Evolutionary conservation across 208 protist genomes (phyloP).

Genomic region (Phytomonas sp.): DNA sequence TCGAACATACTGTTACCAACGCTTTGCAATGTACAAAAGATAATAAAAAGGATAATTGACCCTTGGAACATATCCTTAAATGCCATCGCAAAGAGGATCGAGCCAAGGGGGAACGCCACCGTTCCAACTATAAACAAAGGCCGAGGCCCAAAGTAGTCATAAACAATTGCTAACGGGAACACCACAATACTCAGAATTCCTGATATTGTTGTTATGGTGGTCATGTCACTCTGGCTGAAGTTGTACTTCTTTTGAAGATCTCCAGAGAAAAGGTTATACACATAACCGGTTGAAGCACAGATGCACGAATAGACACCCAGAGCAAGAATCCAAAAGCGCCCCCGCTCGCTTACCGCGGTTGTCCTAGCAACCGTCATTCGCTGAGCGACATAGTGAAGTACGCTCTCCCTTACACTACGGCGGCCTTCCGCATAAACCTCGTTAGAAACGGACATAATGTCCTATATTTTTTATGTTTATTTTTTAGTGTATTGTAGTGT

Average conservation of each 20-base stretch:
- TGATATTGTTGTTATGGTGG: slow-evolving; percentile 58
- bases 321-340: slow-evolving; percentile 59
- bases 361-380: neutral
- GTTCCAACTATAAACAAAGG: slow-evolving; percentile 56
- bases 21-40: slow-evolving; percentile 38
- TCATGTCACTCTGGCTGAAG: slow-evolving; percentile 62
- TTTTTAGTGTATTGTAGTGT: neutral
- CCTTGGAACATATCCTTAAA: slow-evolving; percentile 44
- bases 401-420: slow-evolving; percentile 15
- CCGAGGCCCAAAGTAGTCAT: slow-evolving; percentile 68
- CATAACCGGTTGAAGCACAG: slow-evolving; percentile 51
- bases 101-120: slow-evolving; percentile 33
- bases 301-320: slow-evolving; percentile 53
- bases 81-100: slow-evolving; percentile 48
- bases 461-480: neutral
- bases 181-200: slow-evolving; percentile 35
- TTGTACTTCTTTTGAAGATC: slow-evolving; percentile 56
- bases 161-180: slow-evolving; percentile 50
- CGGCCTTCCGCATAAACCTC: slow-evolving; percentile 26
- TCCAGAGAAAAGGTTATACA: slow-evolving; percentile 77
- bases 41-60: slow-evolving; percentile 37
- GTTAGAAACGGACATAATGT: slow-evolving; percentile 13
- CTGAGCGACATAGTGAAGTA: slow-evolving; percentile 17
- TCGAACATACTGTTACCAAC: slow-evolving; percentile 63
- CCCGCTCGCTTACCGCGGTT: slow-evolving; percentile 29